A percentile compares a stretch with the other conserved stretches of the same genome.
phyloP scores from a whole-genome alignment of 2,329 filamentous ascomycete genomes.

The Gaeumannomyces tritici region DNA sequence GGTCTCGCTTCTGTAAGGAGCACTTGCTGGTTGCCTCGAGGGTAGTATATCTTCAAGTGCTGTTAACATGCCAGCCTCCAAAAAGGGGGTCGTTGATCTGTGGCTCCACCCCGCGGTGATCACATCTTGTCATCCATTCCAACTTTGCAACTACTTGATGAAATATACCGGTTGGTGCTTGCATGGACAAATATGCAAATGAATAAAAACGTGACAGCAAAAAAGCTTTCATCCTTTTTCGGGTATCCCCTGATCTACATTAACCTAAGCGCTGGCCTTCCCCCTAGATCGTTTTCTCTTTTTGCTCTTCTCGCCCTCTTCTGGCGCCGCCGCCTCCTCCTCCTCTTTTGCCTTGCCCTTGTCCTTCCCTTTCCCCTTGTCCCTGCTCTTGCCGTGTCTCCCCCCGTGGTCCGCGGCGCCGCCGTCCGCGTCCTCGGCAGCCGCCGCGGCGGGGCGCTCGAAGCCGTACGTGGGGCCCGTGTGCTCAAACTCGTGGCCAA shows the following conservation, averaged over 20 bases:
- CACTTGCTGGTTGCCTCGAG: too few species aligned
- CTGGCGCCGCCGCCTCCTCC: constrained; percentile 16
- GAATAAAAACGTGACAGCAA: too few species aligned
- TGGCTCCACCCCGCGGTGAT: too few species aligned
- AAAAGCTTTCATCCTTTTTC: too few species aligned
- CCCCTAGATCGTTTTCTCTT: constrained; percentile 43
- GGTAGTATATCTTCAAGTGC: too few species aligned
- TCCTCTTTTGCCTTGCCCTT: constrained; percentile 20
- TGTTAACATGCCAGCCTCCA: too few species aligned
- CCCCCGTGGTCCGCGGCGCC: constrained; percentile 13
- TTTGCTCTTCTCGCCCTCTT: constrained; percentile 26
- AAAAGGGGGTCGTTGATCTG: too few species aligned
- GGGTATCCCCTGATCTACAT: neutral
- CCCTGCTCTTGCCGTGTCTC: constrained; percentile 24
- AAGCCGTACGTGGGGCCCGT: constrained; percentile 50
- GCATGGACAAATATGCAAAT: too few species aligned
- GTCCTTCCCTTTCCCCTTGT: constrained; percentile 20
- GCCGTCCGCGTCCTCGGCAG: constrained; percentile 17
- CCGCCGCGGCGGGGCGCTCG: constrained; percentile 25
- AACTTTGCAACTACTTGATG: too few species aligned
- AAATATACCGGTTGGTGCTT: too few species aligned
- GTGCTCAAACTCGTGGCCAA: constrained; percentile 47
- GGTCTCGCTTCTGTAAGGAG: too few species aligned
- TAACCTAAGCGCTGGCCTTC: constrained; percentile 15
- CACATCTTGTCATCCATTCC: too few species aligned